phyloP scores from a whole-genome alignment of 2,329 filamentous ascomycete species.

The Trichoderma sp. region DNA sequence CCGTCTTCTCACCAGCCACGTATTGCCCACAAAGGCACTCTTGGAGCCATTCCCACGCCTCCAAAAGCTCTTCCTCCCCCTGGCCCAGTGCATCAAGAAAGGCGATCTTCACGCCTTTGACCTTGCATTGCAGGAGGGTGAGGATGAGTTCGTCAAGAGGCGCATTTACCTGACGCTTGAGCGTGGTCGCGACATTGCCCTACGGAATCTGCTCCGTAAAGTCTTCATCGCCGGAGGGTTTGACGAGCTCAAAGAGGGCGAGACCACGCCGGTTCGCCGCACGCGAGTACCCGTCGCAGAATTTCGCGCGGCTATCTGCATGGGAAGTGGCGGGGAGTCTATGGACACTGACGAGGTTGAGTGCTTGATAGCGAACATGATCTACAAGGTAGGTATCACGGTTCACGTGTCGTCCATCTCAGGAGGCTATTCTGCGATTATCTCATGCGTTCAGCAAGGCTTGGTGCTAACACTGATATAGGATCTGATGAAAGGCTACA shows the following conservation, averaged over 20 bases:
- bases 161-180: constrained; percentile 95
- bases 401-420: neutral
- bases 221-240: constrained; percentile 86
- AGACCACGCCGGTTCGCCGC: constrained; percentile 62
- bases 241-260: constrained; percentile 72
- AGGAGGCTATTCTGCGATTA: neutral
- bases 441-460: neutral
- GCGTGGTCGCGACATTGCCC: constrained; percentile 83
- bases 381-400: constrained; percentile 77
- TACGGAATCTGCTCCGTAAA: constrained; percentile 89
- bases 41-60: constrained; percentile 76
- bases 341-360: constrained; percentile 93
- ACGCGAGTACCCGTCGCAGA: constrained; percentile 82
- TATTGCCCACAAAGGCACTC: constrained; percentile 72
- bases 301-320: constrained; percentile 80
- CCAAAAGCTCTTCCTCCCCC: constrained; percentile 74
- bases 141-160: constrained; percentile 90
- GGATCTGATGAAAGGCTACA: constrained; percentile 98
- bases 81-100: constrained; percentile 76
- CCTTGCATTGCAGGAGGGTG: constrained; percentile 73
- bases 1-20: constrained; percentile 84
- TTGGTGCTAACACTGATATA: constrained; percentile 48
- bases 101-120: constrained; percentile 87
- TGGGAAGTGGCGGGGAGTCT: constrained; percentile 65
- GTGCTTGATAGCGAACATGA: constrained; percentile 92